Evolutionary conservation across 1,139 yeast genomes (phyloP).

Genomic region (Pichia inconspicua): DNA sequence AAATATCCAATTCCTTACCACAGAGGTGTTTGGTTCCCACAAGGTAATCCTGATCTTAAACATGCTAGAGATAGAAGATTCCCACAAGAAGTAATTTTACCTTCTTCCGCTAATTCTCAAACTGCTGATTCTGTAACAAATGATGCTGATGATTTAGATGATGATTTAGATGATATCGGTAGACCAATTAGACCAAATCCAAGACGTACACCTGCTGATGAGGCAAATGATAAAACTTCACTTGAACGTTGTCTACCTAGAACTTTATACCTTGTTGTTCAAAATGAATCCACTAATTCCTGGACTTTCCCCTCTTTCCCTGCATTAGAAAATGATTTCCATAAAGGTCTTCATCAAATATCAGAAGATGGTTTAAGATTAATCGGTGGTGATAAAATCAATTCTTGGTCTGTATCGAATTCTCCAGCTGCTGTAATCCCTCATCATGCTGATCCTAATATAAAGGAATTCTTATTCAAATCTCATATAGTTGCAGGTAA

Average conservation of each 20-base stretch:
- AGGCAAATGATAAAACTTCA: conserved; percentile 49
- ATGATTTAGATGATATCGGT: conserved; percentile 46
- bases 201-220: conserved; percentile 73
- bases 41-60: conserved; percentile 78
- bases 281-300: conserved; percentile 25
- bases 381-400: conserved; percentile 68
- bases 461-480: conserved; percentile 65
- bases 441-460: conserved; percentile 18
- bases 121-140: conserved; percentile 43
- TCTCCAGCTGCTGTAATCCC: conserved; percentile 72
- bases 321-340: conserved; percentile 28
- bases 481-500: conserved; percentile 87
- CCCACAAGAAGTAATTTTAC: conserved; percentile 69
- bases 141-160: conserved; percentile 35
- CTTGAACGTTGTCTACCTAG: conserved; percentile 74
- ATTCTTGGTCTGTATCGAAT: conserved; percentile 83
- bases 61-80: conserved; percentile 83
- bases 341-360: conserved; percentile 53
- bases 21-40: conserved; percentile 70
- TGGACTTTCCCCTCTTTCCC: conserved; percentile 79
- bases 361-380: conserved; percentile 70
- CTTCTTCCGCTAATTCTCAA: conserved; percentile 38
- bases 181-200: conserved; percentile 67
- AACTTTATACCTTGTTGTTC: conserved; percentile 68
- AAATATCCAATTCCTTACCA: conserved; percentile 64